Conservation (phyloP, 2,329 filamentous ascomycete genomes). For the Mycogone perniciosa region DNA sequence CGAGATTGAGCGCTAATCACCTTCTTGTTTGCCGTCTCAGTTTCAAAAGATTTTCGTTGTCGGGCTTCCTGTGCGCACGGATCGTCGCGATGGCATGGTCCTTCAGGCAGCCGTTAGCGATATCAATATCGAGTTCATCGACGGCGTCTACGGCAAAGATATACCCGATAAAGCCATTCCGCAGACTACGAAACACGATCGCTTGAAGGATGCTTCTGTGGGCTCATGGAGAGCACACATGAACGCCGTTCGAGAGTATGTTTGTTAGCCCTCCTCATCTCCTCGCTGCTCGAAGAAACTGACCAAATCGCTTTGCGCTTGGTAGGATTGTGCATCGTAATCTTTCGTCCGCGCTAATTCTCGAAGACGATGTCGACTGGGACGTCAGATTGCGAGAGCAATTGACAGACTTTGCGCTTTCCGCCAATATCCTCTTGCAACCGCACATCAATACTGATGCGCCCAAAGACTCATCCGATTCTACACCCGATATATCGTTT, state of each 20-base stretch:
- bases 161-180: slow-evolving; percentile 32
- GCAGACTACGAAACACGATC: slow-evolving; percentile 22
- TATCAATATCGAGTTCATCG: slow-evolving; percentile 39
- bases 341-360: slow-evolving; percentile 33
- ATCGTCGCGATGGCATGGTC: slow-evolving; percentile 43
- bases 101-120: slow-evolving; percentile 40
- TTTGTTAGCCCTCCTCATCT: background rate
- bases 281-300: background rate
- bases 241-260: slow-evolving; percentile 28
- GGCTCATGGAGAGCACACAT: slow-evolving; percentile 39
- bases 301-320: background rate
- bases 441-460: too few relatives aligned
- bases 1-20: too few relatives aligned
- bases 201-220: slow-evolving; percentile 26
- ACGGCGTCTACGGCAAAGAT: slow-evolving; percentile 36
- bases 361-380: slow-evolving; percentile 42
- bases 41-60: slow-evolving; percentile 48
- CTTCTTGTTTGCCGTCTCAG: too few relatives aligned
- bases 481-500: slow-evolving; percentile 1
- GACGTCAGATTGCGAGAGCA: slow-evolving; percentile 30
- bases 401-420: slow-evolving; percentile 11
- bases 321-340: slow-evolving; percentile 26
- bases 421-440: background rate
- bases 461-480: background rate
- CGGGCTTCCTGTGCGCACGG: slow-evolving; percentile 42